Evolutionary conservation across 108 stramenopile species (phyloP).

Genomic region (Skeletonema costatum): DNA sequence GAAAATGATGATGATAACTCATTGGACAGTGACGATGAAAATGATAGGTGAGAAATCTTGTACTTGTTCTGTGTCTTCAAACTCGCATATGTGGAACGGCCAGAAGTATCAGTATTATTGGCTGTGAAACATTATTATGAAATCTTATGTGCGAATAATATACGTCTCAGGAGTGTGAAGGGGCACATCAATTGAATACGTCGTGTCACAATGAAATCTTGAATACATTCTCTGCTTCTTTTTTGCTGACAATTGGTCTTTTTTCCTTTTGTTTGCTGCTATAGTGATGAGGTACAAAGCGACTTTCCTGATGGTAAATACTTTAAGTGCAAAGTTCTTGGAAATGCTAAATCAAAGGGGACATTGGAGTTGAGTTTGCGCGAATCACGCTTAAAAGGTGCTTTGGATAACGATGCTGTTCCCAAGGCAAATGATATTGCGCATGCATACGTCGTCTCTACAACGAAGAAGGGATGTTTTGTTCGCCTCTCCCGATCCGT

Average conservation of each 20-base stretch:
- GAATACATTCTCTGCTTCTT: slow-evolving; percentile 57
- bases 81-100: slow-evolving; percentile 68
- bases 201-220: slow-evolving; percentile 82
- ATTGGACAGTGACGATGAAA: not conserved
- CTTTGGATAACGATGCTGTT: slow-evolving; percentile 75
- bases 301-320: slow-evolving; percentile 65
- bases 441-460: slow-evolving; percentile 86
- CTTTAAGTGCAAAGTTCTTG: slow-evolving; percentile 73
- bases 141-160: slow-evolving; percentile 50
- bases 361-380: slow-evolving; percentile 80
- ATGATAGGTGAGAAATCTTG: slow-evolving; percentile 10
- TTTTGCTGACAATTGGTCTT: slow-evolving; percentile 17
- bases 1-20: slow-evolving; percentile 41
- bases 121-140: slow-evolving; percentile 57
- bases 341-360: slow-evolving; percentile 35
- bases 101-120: slow-evolving; percentile 13
- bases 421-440: slow-evolving; percentile 70
- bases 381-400: slow-evolving; percentile 66
- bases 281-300: slow-evolving; percentile 6
- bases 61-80: not conserved
- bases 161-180: slow-evolving; percentile 78
- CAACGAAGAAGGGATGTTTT: slow-evolving; percentile 93
- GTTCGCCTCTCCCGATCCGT: slow-evolving; percentile 78
- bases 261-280: slow-evolving; percentile 14
- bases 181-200: slow-evolving; percentile 53